Evolutionary conservation across 2,329 filamentous ascomycete genomes (phyloP), one percentile per base, ranked within the genome.

Genomic region (Colletotrichum lentis): DNA sequence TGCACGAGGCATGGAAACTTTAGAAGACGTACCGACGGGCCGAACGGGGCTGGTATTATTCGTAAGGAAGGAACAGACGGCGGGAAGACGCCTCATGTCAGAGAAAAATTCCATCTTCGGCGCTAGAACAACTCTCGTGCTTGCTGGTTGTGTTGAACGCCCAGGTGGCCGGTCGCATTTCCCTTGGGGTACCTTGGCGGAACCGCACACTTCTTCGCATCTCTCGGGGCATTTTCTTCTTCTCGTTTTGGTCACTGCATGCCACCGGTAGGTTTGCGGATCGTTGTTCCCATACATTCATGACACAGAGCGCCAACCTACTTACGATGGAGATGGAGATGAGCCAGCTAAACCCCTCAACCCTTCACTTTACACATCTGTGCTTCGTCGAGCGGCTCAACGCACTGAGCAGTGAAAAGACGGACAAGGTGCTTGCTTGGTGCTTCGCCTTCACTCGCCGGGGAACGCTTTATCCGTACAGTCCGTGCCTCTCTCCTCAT

Each of bases 101-200:
- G 27, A 14, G 35, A 55, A 65, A 68, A 60, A 64, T 68, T 68
- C 65, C 61, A 68, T 60, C 44, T 44, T 60, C 62, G 55, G 62
- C 65, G 61, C 65, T 68, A 68, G 65, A 68, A 68, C 43, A 49
- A 43, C 58, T 60, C 65, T 60, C 54, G 49, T 65, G 65, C 61
- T 49, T 27, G 18, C 60, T 60, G 49, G 46, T 39, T 37, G 52
- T 65, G 56, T 31, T 14, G 22, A 37, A 35, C 27, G 43, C 16
- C 46, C 41, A 41, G 52, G 18, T 22, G n/a, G 24, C 52, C 39
- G 20, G n/a, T 35, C 14, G 8, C 27, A 31, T 31, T 31, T 54
- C n/a, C 35, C 24, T 8, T 35, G 24, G 27, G 55, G 24, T 57
- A 46, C 41, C 27, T 46, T 46, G 55, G 41, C 41, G 18, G 46